These are phyloP conservation scores for Aspergillus pseudonomiae DNA, from an alignment of 2,329 filamentous ascomycete genomes.

Conservation along the genomic window DNA sequence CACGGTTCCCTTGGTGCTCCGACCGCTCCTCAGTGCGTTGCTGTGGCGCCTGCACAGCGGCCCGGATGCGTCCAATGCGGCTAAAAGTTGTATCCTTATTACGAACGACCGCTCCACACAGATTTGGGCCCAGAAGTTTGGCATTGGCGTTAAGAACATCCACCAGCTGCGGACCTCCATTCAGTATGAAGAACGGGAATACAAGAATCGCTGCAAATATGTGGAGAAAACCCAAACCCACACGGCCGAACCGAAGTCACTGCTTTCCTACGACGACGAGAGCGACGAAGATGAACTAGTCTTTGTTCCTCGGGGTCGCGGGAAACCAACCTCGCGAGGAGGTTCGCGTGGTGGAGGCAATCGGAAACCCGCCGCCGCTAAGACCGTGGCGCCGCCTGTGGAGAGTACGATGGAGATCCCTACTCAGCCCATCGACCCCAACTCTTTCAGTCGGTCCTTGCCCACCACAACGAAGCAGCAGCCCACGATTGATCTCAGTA, in stretches of 20 bases:
- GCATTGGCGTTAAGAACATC: slow-evolving; percentile 51
- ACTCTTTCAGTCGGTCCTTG: slow-evolving; percentile 51
- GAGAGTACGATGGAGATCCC: slow-evolving; percentile 47
- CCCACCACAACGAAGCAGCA: slow-evolving; percentile 27
- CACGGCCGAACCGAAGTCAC: slow-evolving; percentile 43
- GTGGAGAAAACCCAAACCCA: slow-evolving; percentile 51
- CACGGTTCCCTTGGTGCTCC: slow-evolving; percentile 43
- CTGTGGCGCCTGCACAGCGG: slow-evolving; percentile 49
- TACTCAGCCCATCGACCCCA: slow-evolving; percentile 51
- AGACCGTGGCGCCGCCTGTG: slow-evolving; percentile 25
- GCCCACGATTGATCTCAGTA: slow-evolving; percentile 34
- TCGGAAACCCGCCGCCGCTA: slow-evolving; percentile 32
- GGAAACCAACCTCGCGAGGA: slow-evolving; percentile 35
- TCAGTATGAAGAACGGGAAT: slow-evolving; percentile 50
- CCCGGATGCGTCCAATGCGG: slow-evolving; percentile 35
- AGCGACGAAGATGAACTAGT: slow-evolving; percentile 53
- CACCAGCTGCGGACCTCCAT: slow-evolving; percentile 52
- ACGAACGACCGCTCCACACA: slow-evolving; percentile 49
- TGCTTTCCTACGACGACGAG: slow-evolving; percentile 52
- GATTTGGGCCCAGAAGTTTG: slow-evolving; percentile 51
- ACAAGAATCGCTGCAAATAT: slow-evolving; percentile 49
- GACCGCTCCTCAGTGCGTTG: slow-evolving; percentile 48
- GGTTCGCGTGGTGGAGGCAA: slow-evolving; percentile 30
- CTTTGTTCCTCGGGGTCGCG: slow-evolving; percentile 47
- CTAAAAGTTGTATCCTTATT: slow-evolving; percentile 46